Conservation (phyloP, 2,329 filamentous ascomycete species). For the Aspergillus caelatus region DNA sequence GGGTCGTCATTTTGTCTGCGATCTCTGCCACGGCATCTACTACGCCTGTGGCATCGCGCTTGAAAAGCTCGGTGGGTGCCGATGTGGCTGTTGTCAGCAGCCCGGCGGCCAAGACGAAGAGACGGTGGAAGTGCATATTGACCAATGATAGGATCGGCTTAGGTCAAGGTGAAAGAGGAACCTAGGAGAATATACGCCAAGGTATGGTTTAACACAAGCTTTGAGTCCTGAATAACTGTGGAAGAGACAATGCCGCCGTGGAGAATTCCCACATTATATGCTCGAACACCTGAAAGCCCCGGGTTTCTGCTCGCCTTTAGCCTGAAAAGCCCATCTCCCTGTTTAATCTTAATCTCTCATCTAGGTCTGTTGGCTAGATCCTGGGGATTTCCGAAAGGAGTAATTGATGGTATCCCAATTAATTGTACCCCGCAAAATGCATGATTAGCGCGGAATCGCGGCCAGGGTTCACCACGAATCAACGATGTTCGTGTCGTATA, state of each 20-base stretch:
- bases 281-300: not conserved
- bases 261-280: not conserved
- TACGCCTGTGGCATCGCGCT: constrained; percentile 20
- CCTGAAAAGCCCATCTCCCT: not conserved
- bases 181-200: too few species aligned
- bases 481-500: not conserved
- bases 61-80: not conserved
- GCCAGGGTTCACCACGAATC: not conserved
- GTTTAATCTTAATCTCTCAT: not conserved
- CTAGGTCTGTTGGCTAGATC: not conserved
- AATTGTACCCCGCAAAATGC: constrained; percentile 9
- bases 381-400: not conserved
- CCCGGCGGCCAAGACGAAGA: constrained; percentile 9
- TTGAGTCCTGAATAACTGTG: not conserved
- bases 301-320: not conserved
- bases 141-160: too few species aligned
- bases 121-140: constrained; percentile 5
- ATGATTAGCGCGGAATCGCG: not conserved
- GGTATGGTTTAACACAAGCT: not conserved
- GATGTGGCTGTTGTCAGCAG: constrained; percentile 15
- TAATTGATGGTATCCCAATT: not conserved
- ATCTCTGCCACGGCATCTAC: constrained; percentile 18
- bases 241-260: not conserved
- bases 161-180: not conserved
- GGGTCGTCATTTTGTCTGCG: constrained; percentile 15